phyloP scores from a whole-genome alignment of 768 basidiomycete species.

The Boletellus emodensis region DNA sequence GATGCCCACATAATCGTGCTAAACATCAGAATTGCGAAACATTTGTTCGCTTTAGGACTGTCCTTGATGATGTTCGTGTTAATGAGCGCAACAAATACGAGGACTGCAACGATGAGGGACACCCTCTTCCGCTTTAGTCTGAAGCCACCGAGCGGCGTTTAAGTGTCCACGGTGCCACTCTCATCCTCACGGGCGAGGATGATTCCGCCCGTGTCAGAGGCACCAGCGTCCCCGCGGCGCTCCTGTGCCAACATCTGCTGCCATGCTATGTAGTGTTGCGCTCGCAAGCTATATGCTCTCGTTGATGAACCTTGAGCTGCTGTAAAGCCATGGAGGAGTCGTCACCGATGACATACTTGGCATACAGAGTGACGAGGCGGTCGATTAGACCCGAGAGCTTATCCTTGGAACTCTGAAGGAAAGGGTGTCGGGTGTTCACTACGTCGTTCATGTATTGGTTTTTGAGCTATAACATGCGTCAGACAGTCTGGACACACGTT shows the following conservation, averaged over 20 bases:
- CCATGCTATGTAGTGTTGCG: slow-evolving; percentile 98
- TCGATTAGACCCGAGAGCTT: slow-evolving; percentile 54
- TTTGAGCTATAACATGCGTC: slow-evolving; percentile 51
- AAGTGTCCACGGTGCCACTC: slow-evolving; percentile 37
- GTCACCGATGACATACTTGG: slow-evolving; percentile 77
- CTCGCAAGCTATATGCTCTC: slow-evolving; percentile 95
- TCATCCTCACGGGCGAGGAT: slow-evolving; percentile 43
- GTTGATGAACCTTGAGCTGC: slow-evolving; percentile 81
- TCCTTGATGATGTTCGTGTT: slow-evolving; percentile 53
- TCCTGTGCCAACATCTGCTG: slow-evolving; percentile 88
- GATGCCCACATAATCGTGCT: slow-evolving; percentile 95
- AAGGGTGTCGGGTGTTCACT: slow-evolving; percentile 68
- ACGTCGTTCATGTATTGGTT: slow-evolving; percentile 67
- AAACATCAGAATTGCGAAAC: slow-evolving; percentile 84
- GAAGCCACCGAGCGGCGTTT: slow-evolving; percentile 65
- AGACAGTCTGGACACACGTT: neutral
- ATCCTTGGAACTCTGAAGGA: slow-evolving; percentile 59
- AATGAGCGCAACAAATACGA: slow-evolving; percentile 57
- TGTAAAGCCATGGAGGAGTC: slow-evolving; percentile 67
- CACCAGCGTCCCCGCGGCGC: slow-evolving; percentile 48
- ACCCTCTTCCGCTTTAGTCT: slow-evolving; percentile 61
- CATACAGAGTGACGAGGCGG: slow-evolving; percentile 67
- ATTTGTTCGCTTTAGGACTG: slow-evolving; percentile 73
- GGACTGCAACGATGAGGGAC: slow-evolving; percentile 52
- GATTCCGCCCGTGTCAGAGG: slow-evolving; percentile 41